phyloP scores from a whole-genome alignment of 768 basidiomycete genomes.

The Strobilomyces confusus region DNA sequence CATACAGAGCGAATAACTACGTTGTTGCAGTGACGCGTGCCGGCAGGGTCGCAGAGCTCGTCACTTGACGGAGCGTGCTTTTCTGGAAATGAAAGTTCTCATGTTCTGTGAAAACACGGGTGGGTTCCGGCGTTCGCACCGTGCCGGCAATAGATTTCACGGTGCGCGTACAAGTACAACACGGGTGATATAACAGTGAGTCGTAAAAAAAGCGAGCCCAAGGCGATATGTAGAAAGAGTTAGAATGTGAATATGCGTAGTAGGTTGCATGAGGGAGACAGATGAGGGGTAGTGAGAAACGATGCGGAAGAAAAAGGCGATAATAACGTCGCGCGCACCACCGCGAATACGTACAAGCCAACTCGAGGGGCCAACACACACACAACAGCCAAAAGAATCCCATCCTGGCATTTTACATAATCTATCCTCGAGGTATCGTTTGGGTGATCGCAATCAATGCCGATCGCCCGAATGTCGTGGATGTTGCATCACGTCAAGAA shows the following conservation, averaged over 20 bases:
- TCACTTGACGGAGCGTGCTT: not conserved
- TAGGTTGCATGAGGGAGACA: constrained; percentile 20
- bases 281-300: constrained; percentile 10
- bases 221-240: constrained; percentile 12
- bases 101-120: constrained; percentile 2
- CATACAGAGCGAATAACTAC: constrained; percentile 1
- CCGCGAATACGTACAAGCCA: constrained; percentile 25
- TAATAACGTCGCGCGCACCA: constrained; percentile 18
- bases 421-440: constrained; percentile 10
- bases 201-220: not conserved
- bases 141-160: not conserved
- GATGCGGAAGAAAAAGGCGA: constrained; percentile 1
- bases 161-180: constrained; percentile 22
- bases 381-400: constrained; percentile 23
- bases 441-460: constrained; percentile 16
- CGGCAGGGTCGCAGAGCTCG: constrained; percentile 14
- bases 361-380: constrained; percentile 17
- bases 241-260: constrained; percentile 17
- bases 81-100: constrained; percentile 13
- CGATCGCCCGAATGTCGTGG: constrained; percentile 30
- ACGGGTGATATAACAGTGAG: constrained; percentile 17
- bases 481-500: constrained; percentile 63
- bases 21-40: constrained; percentile 5
- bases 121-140: not conserved
- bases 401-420: constrained; percentile 29